phyloP scores from a whole-genome alignment of 2,329 filamentous ascomycete species.

The Diaporthe citri region DNA sequence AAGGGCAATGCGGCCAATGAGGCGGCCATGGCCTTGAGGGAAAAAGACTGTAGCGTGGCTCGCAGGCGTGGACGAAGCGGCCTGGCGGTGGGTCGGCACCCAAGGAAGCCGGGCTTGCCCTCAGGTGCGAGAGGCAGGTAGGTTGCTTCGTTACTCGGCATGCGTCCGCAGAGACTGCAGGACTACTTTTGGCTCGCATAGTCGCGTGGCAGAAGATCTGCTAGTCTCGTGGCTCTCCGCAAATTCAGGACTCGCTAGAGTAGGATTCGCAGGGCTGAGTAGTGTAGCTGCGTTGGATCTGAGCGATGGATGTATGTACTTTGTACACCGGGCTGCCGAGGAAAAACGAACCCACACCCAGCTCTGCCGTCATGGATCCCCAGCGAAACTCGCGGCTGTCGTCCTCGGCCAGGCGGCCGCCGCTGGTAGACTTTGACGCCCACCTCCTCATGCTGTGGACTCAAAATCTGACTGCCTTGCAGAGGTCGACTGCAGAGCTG shows the following conservation, averaged over 20 bases:
- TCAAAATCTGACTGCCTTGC: not conserved
- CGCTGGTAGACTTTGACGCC: not conserved
- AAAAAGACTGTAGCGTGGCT: not conserved
- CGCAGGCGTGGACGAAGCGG: constrained; percentile 16
- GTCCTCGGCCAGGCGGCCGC: constrained; percentile 11
- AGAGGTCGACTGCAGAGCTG: constrained; percentile 2
- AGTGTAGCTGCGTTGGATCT: constrained; percentile 1
- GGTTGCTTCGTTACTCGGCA: constrained; percentile 22
- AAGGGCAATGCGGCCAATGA: constrained; percentile 15
- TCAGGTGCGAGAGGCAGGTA: not conserved
- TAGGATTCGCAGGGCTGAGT: constrained; percentile 32
- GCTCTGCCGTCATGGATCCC: not conserved
- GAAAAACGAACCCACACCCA: not conserved
- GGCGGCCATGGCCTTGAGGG: constrained; percentile 9
- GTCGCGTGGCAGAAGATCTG: constrained; percentile 25
- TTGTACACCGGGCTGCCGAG: not conserved
- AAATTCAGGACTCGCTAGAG: constrained; percentile 3
- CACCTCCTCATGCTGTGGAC: not conserved
- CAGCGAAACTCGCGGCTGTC: not conserved
- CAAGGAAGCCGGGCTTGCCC: constrained; percentile 14
- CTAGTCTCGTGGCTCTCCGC: constrained; percentile 25
- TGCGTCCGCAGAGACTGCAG: constrained; percentile 25
- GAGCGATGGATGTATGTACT: not conserved
- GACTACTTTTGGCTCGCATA: not conserved
- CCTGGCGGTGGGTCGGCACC: constrained; percentile 24